phyloP scores from a whole-genome alignment of 805 yeast species.

The Brettanomyces sp. region DNA sequence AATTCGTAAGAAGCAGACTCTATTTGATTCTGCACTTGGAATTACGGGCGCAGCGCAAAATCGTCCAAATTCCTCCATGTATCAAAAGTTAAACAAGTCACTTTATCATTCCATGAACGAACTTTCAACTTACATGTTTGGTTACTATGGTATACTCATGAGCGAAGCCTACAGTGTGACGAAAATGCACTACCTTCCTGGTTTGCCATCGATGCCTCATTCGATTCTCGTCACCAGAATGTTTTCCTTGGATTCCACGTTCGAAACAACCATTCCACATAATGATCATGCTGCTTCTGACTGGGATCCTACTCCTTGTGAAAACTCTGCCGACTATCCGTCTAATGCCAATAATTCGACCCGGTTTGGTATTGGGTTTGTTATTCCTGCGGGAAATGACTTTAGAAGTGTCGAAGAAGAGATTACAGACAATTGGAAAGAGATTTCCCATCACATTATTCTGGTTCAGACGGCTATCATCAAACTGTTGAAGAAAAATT shows the following conservation, averaged over 20 bases:
- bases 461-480: constrained; percentile 30
- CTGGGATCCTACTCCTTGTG: constrained; percentile 37
- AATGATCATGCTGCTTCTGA: constrained; percentile 6
- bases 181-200: constrained; percentile 40
- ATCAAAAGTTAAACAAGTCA: constrained; percentile 18
- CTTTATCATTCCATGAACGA: constrained; percentile 35
- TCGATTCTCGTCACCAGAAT: constrained; percentile 38
- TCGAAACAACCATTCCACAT: constrained; percentile 5
- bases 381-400: constrained; percentile 33
- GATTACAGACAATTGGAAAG: constrained; percentile 41
- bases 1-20: constrained; percentile 37
- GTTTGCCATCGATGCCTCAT: constrained; percentile 27
- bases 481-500: constrained; percentile 25
- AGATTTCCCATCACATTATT: constrained; percentile 31
- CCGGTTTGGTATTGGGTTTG: constrained; percentile 39
- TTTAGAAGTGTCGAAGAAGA: constrained; percentile 26
- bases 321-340: constrained; percentile 23
- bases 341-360: constrained; percentile 10
- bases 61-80: constrained; percentile 8
- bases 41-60: constrained; percentile 2
- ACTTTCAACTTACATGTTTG: constrained; percentile 44
- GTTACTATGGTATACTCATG: constrained; percentile 41
- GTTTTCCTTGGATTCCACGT: constrained; percentile 25
- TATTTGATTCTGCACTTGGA: constrained; percentile 35
- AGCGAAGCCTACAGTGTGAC: constrained; percentile 35